A percentile compares a stretch with the other conserved stretches of the same genome.
Evolutionary conservation across 2,329 filamentous ascomycete species (phyloP).

Genomic region (Aspergillus sp.): DNA sequence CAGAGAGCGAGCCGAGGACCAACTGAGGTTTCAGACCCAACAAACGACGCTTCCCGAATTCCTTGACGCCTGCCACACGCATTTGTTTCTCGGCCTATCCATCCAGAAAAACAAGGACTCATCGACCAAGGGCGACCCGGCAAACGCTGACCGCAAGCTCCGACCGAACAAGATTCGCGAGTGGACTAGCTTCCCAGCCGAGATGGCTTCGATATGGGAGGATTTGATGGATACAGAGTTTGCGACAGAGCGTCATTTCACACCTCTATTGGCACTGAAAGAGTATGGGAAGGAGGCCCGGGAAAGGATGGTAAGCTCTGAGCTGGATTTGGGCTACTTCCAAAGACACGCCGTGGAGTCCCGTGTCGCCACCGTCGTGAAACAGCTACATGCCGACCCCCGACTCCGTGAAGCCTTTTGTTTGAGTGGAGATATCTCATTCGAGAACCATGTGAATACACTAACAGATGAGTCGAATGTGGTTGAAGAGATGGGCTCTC

Average conservation of each 20-base stretch:
- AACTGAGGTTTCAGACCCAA: conserved; percentile 9
- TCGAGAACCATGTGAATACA: conserved; percentile 12
- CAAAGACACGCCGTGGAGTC: conserved; percentile 3
- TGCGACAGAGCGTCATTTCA: conserved; percentile 16
- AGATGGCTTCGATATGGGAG: conserved; percentile 16
- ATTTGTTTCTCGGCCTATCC: conserved; percentile 17
- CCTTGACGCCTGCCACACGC: conserved; percentile 16
- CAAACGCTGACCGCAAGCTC: conserved; percentile 18
- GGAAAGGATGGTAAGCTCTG: conserved; percentile 14
- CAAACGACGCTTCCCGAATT: conserved; percentile 18
- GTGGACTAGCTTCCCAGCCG: conserved; percentile 15
- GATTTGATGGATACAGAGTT: conserved; percentile 16
- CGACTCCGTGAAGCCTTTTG: conserved; percentile 5
- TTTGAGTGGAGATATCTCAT: conserved; percentile 5
- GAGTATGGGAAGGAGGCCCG: conserved; percentile 15
- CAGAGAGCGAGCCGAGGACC: conserved; percentile 10
- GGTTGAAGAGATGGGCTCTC: conserved; percentile 5
- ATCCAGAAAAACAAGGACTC: conserved; percentile 16
- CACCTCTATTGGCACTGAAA: conserved; percentile 12
- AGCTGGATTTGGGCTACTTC: conserved; percentile 20
- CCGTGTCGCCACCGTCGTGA: conserved; percentile 2
- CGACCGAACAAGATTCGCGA: conserved; percentile 15
- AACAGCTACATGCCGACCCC: conserved; percentile 1
- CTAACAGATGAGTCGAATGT: conserved; percentile 11
- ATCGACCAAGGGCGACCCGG: conserved; percentile 18